Conservation (phyloP, 1,139 yeast species). For the Blastobotrys buckinghamii region DNA sequence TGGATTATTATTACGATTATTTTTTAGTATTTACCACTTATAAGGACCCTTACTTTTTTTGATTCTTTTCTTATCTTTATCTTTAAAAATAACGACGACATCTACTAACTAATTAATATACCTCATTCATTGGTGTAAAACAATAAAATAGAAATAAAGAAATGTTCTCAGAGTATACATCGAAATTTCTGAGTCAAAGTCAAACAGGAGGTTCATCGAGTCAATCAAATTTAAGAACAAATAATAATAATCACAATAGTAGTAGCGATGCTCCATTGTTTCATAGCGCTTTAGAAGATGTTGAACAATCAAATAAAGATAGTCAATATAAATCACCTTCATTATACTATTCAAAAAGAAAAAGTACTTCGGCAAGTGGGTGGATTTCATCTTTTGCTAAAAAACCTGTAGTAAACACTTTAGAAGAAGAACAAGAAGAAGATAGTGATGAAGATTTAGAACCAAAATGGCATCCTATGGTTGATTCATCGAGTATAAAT, state of each 20-base stretch:
- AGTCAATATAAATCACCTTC: conserved; percentile 15
- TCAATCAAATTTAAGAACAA: conserved; percentile 9
- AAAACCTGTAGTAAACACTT: neutral
- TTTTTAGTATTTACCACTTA: too few relatives aligned
- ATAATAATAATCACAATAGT: neutral
- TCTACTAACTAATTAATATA: too few relatives aligned
- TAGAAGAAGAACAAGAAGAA: conserved; percentile 8
- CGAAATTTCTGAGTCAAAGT: conserved; percentile 36
- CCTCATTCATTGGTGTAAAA: too few relatives aligned
- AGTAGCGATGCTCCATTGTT: conserved; percentile 28
- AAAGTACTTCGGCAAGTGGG: conserved; percentile 6
- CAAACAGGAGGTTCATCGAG: conserved; percentile 18
- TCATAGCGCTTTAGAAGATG: conserved; percentile 28
- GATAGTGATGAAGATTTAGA: conserved; percentile 10
- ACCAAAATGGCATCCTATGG: conserved; percentile 10
- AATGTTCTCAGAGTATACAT: conserved; percentile 31
- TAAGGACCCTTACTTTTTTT: too few relatives aligned
- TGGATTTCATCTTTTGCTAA: conserved; percentile 24
- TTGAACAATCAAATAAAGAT: conserved; percentile 14
- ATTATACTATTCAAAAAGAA: conserved; percentile 17
- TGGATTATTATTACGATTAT: too few relatives aligned
- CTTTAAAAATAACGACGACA: too few relatives aligned
- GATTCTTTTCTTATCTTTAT: too few relatives aligned
- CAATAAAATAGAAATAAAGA: neutral
- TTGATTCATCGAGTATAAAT: conserved; percentile 4